Conservation (phyloP, 129 eudicot species). For the Sambucus nigra region DNA sequence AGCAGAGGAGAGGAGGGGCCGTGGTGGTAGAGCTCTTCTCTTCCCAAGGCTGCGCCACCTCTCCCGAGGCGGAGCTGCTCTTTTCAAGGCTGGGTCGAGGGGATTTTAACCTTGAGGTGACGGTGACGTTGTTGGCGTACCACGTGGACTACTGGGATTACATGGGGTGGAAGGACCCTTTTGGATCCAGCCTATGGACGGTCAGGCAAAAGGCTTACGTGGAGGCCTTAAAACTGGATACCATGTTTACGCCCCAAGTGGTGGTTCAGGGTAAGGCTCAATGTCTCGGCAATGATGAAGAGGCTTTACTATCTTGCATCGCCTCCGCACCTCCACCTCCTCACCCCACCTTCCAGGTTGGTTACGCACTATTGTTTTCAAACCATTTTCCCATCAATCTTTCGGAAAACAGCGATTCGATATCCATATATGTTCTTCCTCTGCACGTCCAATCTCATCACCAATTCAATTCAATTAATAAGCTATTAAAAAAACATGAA, state of each 20-base stretch:
- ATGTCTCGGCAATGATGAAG: slow-evolving; percentile 59
- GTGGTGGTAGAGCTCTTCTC: slow-evolving; percentile 82
- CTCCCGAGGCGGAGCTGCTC: slow-evolving; percentile 78
- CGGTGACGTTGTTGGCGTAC: slow-evolving; percentile 60
- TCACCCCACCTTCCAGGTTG: slow-evolving; percentile 68
- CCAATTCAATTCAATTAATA: not conserved
- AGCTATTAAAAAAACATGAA: not conserved
- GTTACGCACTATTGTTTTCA: too few relatives aligned
- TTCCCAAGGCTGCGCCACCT: slow-evolving; percentile 84
- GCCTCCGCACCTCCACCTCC: slow-evolving; percentile 46
- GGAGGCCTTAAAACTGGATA: slow-evolving; percentile 70
- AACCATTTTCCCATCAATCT: too few relatives aligned
- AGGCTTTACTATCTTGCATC: slow-evolving; percentile 34
- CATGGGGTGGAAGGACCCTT: slow-evolving; percentile 88
- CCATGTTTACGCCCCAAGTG: slow-evolving; percentile 80
- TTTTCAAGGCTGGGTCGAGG: slow-evolving; percentile 84
- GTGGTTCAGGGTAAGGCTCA: slow-evolving; percentile 72
- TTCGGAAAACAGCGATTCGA: too few relatives aligned
- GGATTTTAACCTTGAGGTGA: slow-evolving; percentile 49
- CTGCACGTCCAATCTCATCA: too few relatives aligned
- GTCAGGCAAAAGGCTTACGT: slow-evolving; percentile 82
- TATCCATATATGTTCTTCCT: too few relatives aligned
- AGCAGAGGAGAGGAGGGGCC: slow-evolving; percentile 39
- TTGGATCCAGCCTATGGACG: slow-evolving; percentile 78
- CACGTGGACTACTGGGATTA: slow-evolving; percentile 96